Evolutionary conservation across 768 basidiomycete genomes (phyloP).

Genomic region (Amanita inopinata): DNA sequence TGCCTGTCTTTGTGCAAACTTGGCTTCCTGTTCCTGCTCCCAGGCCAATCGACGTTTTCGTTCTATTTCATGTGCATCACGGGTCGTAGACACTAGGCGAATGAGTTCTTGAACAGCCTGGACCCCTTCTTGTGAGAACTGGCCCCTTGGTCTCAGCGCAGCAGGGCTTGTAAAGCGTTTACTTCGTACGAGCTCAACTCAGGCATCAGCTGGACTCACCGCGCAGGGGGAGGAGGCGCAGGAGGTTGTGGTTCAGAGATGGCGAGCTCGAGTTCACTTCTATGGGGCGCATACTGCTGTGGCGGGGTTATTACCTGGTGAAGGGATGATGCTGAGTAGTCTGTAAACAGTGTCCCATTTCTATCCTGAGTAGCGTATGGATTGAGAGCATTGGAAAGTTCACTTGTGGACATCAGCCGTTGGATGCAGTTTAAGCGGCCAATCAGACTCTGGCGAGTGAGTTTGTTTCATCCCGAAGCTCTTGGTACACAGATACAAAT

Average conservation of each 20-base stretch:
- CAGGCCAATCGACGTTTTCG: constrained; percentile 48
- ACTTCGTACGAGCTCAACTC: too few relatives aligned
- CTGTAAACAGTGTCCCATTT: constrained; percentile 16
- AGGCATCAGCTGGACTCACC: constrained; percentile 25
- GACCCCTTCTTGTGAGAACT: constrained; percentile 25
- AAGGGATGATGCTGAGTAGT: constrained; percentile 18
- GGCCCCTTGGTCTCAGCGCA: constrained; percentile 13
- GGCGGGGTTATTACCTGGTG: constrained; percentile 20
- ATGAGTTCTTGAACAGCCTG: constrained; percentile 51
- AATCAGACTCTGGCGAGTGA: neutral
- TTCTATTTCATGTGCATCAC: constrained; percentile 53
- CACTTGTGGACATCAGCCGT: constrained; percentile 49
- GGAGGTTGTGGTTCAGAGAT: constrained; percentile 39
- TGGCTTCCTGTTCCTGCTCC: constrained; percentile 65
- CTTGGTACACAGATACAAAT: constrained; percentile 9
- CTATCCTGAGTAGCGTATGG: constrained; percentile 45
- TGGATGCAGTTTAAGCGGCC: neutral
- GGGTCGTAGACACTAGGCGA: constrained; percentile 45
- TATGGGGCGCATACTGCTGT: constrained; percentile 41
- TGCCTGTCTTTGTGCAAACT: constrained; percentile 39
- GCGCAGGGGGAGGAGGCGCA: constrained; percentile 24
- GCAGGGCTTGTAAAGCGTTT: constrained; percentile 7
- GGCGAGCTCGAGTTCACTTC: constrained; percentile 58
- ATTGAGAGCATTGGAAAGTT: constrained; percentile 73
- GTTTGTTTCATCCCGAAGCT: constrained; percentile 6